Evolutionary conservation across 345 rosid genomes (phyloP).

Genomic region (Hibiscus tridactylites): DNA sequence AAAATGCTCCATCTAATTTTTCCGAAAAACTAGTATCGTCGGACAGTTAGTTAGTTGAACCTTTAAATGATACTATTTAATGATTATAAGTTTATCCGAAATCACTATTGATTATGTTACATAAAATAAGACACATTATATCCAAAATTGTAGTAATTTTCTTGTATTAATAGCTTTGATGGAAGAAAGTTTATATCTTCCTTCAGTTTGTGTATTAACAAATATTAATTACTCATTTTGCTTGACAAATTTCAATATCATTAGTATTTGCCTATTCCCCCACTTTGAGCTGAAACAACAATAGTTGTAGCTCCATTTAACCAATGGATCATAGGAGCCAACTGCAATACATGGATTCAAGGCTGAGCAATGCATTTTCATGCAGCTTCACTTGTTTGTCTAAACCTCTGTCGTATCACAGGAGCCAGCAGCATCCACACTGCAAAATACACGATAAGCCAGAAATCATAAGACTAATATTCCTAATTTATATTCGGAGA

Average conservation of each 20-base stretch:
- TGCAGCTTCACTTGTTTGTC: conserved; percentile 32
- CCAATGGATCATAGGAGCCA: not conserved
- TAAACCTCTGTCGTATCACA: conserved; percentile 36
- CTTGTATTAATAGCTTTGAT: too few species aligned
- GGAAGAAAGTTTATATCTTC: not conserved
- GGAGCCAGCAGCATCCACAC: conserved; percentile 96
- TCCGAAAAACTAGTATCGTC: too few species aligned
- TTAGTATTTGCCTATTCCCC: not conserved
- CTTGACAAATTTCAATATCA: not conserved
- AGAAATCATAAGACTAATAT: not conserved
- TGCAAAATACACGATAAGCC: conserved; percentile 17
- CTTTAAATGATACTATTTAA: too few species aligned
- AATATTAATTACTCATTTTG: not conserved
- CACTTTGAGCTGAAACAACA: not conserved
- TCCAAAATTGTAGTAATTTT: too few species aligned
- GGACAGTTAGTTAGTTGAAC: too few species aligned
- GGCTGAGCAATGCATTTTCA: conserved; percentile 1
- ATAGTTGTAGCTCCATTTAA: not conserved
- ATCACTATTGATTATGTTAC: too few species aligned
- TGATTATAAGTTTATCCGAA: too few species aligned
- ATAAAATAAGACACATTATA: too few species aligned
- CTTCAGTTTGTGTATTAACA: not conserved
- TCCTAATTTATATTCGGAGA: not conserved
- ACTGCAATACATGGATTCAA: not conserved
- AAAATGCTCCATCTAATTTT: too few species aligned